A percentile compares a stretch with the other conserved stretches of the same genome.
Evolutionary conservation across 345 rosid species (phyloP).

Genomic region (Salix brachista): DNA sequence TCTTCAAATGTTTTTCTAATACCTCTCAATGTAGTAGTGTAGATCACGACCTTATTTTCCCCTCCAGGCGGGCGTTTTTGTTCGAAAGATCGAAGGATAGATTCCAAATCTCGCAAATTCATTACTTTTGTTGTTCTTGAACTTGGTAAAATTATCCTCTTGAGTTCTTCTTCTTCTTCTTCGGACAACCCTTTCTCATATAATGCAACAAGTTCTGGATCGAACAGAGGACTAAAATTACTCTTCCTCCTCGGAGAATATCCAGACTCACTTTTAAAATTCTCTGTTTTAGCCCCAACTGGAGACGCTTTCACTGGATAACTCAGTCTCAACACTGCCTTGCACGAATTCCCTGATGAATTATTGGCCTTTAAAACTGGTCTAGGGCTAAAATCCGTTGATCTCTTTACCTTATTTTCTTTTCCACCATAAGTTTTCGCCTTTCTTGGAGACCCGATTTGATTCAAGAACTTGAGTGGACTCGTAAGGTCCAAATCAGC

Average conservation of each 20-base stretch:
- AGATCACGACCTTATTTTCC: conserved; percentile 65
- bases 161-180: conserved; percentile 63
- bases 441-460: conserved; percentile 58
- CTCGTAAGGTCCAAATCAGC: conserved; percentile 44
- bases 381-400: conserved; percentile 45
- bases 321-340: conserved; percentile 51
- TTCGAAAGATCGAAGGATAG: conserved; percentile 39
- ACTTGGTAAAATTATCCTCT: conserved; percentile 55
- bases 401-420: conserved; percentile 47
- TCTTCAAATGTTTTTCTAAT: conserved; percentile 92
- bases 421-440: conserved; percentile 61
- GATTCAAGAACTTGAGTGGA: conserved; percentile 58
- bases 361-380: conserved; percentile 38
- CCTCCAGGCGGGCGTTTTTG: conserved; percentile 72
- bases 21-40: conserved; percentile 81
- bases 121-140: conserved; percentile 28
- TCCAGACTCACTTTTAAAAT: conserved; percentile 11
- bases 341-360: conserved; percentile 32
- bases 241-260: conserved; percentile 28
- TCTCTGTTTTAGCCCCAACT: conserved; percentile 20
- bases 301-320: conserved; percentile 44
- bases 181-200: conserved; percentile 58
- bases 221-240: conserved; percentile 72
- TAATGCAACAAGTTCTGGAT: conserved; percentile 75
- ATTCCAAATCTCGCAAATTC: conserved; percentile 27